Conservation (phyloP, 768 basidiomycete genomes). For the Fomitopsis serialis region DNA sequence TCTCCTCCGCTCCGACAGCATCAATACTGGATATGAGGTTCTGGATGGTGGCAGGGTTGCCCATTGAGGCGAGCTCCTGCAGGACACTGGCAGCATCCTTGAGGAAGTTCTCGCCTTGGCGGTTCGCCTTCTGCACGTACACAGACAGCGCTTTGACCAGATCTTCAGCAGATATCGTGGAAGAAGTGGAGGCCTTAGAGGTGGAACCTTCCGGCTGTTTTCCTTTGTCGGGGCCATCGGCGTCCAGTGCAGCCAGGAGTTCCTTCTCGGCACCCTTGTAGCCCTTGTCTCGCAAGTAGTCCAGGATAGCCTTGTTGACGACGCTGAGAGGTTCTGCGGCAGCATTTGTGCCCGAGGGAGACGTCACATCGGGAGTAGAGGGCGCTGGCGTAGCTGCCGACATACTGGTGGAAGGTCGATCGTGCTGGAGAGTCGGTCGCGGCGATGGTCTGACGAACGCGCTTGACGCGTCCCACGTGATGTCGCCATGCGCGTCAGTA, state of each 20-base stretch:
- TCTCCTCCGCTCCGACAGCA: constrained; percentile 77
- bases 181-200: not conserved
- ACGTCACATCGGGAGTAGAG: constrained; percentile 39
- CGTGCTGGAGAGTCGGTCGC: not conserved
- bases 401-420: constrained; percentile 23
- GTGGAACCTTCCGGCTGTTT: constrained; percentile 23
- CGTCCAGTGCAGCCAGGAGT: constrained; percentile 35
- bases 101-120: constrained; percentile 64
- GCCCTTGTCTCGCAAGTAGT: constrained; percentile 45
- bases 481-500: too few species aligned
- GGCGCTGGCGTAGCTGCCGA: constrained; percentile 47
- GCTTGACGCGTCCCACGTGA: not conserved
- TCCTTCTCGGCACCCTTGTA: constrained; percentile 39
- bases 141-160: constrained; percentile 56
- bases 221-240: constrained; percentile 26
- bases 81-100: constrained; percentile 63
- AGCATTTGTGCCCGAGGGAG: constrained; percentile 29
- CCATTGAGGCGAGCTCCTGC: constrained; percentile 63
- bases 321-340: constrained; percentile 39
- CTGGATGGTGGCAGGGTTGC: constrained; percentile 68
- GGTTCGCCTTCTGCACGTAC: constrained; percentile 62
- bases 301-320: constrained; percentile 39
- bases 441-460: not conserved
- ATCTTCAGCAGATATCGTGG: constrained; percentile 40
- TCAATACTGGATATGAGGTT: constrained; percentile 73